Conservation (phyloP, 1,284 basidiomycete species). For the Papiliotrema fonsecae region DNA sequence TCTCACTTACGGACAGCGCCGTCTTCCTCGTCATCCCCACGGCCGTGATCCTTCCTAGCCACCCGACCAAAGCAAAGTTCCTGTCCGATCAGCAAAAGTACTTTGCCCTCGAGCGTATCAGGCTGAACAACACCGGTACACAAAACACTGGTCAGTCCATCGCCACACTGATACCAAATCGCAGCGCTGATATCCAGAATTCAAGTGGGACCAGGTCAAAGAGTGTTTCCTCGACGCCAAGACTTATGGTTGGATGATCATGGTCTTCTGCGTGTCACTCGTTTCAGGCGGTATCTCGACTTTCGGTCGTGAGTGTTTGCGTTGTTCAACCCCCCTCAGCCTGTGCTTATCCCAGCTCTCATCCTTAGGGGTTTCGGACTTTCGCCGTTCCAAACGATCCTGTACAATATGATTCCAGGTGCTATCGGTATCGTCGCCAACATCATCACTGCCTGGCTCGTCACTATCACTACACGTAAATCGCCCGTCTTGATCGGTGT, state of each 20-base stretch:
- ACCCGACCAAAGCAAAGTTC: slow-evolving; percentile 40
- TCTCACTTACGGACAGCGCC: slow-evolving; percentile 3
- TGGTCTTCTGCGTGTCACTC: slow-evolving; percentile 26
- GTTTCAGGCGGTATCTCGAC: slow-evolving; percentile 39
- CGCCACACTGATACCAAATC: background rate
- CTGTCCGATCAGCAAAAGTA: slow-evolving; percentile 42
- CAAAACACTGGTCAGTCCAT: slow-evolving; percentile 16
- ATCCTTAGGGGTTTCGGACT: slow-evolving; percentile 35
- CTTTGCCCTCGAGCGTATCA: slow-evolving; percentile 46
- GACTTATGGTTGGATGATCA: slow-evolving; percentile 32
- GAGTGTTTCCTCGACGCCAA: slow-evolving; percentile 42
- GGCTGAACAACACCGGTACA: slow-evolving; percentile 44
- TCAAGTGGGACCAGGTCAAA: slow-evolving; percentile 40
- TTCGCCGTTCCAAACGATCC: slow-evolving; percentile 46
- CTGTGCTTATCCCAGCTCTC: slow-evolving; percentile 6
- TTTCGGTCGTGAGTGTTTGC: slow-evolving; percentile 24
- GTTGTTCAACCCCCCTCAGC: background rate
- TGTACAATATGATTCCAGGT: slow-evolving; percentile 47
- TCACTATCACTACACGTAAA: slow-evolving; percentile 50
- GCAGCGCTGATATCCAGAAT: slow-evolving; percentile 2
- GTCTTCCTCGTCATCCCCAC: slow-evolving; percentile 23
- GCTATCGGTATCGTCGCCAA: slow-evolving; percentile 51
- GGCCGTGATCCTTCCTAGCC: slow-evolving; percentile 33
- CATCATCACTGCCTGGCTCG: slow-evolving; percentile 42
- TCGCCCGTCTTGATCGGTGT: slow-evolving; percentile 52